Evolutionary conservation across 352 stramenopile species (phyloP).

Genomic region (Pythium rhizo-oryzae): DNA sequence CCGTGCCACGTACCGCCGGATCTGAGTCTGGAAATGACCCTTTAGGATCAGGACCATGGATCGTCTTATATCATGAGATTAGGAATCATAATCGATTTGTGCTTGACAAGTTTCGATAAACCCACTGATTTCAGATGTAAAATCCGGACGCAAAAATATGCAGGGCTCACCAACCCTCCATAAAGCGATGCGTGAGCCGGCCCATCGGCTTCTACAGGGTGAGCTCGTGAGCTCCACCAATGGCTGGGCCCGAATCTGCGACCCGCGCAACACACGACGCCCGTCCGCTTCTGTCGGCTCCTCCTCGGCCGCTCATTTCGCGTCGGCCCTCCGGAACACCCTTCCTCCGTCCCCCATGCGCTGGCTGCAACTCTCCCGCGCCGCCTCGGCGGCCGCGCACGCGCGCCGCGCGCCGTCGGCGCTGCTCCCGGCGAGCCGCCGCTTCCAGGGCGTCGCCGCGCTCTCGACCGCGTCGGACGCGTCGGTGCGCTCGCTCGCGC

Average conservation of each 20-base stretch:
- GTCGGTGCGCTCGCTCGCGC: constrained; percentile 49
- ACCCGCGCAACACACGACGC: constrained; percentile 10
- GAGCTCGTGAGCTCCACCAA: constrained; percentile 28
- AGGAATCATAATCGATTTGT: background rate
- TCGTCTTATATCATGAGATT: constrained; percentile 3
- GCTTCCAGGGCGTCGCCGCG: constrained; percentile 22
- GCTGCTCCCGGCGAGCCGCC: constrained; percentile 20
- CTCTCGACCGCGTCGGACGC: constrained; percentile 7
- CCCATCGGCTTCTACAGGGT: constrained; percentile 22
- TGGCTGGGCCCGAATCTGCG: constrained; percentile 27
- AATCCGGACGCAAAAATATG: constrained; percentile 10
- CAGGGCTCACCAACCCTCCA: background rate
- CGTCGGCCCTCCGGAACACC: background rate
- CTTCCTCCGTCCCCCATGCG: constrained; percentile 49
- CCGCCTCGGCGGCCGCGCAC: constrained; percentile 31
- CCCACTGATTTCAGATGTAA: background rate
- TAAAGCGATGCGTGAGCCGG: background rate
- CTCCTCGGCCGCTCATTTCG: constrained; percentile 6
- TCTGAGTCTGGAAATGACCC: constrained; percentile 18
- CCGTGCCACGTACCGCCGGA: constrained; percentile 8
- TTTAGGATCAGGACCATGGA: background rate
- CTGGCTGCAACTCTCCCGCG: constrained; percentile 60
- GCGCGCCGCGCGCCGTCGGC: constrained; percentile 24
- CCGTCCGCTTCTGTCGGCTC: background rate
- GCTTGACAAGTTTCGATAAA: too few relatives aligned